phyloP scores from a whole-genome alignment of 495 filamentous ascomycete genomes.

The Aspergillus haitiensis region DNA sequence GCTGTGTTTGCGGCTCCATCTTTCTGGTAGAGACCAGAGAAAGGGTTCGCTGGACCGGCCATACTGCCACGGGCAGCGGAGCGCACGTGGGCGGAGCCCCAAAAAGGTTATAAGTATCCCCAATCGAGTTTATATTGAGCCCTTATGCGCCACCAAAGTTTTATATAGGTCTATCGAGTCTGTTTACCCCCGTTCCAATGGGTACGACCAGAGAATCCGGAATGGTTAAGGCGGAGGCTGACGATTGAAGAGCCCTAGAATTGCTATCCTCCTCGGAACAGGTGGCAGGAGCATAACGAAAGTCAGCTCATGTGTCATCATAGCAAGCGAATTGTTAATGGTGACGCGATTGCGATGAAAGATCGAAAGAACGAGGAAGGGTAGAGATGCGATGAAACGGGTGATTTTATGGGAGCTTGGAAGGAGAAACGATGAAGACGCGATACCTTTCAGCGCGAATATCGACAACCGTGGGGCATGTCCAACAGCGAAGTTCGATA shows the following conservation, averaged over 20 bases:
- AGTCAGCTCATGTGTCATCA: conserved; percentile 24
- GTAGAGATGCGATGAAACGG: conserved; percentile 13
- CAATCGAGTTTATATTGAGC: too few relatives aligned
- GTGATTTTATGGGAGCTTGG: conserved; percentile 10
- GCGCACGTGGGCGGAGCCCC: conserved; percentile 19
- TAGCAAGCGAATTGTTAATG: conserved; percentile 8
- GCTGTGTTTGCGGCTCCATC: conserved; percentile 28
- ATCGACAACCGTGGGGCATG: background rate
- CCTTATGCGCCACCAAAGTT: too few relatives aligned
- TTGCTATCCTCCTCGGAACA: conserved; percentile 20
- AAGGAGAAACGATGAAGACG: conserved; percentile 7
- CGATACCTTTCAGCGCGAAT: conserved; percentile 20
- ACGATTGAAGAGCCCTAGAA: conserved; percentile 20
- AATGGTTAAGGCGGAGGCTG: conserved; percentile 4
- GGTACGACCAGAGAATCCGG: background rate
- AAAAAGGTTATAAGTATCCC: too few relatives aligned
- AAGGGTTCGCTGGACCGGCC: conserved; percentile 41
- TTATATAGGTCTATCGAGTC: background rate
- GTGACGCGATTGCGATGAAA: conserved; percentile 11
- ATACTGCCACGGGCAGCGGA: conserved; percentile 40
- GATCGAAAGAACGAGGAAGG: conserved; percentile 11
- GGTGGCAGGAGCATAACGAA: conserved; percentile 25
- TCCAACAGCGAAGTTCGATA: background rate
- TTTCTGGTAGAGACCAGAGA: conserved; percentile 33
- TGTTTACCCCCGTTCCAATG: background rate